phyloP scores from a whole-genome alignment of 164 flowering plant genomes.

The Macadamia tetraphylla region DNA sequence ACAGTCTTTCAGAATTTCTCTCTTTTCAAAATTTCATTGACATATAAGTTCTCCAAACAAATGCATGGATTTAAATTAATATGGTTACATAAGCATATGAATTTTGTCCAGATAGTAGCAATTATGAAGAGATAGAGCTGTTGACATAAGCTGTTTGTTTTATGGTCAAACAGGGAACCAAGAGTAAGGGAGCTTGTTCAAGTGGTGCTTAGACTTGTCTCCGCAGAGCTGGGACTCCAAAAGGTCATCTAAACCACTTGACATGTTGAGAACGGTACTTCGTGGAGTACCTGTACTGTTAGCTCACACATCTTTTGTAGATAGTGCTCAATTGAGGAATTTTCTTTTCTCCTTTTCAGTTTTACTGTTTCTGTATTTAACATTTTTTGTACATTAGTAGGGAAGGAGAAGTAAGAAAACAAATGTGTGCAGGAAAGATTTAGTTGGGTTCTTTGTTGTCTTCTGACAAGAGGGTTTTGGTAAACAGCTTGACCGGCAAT shows the following conservation, averaged over 20 bases:
- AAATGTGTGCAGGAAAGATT: too few relatives aligned
- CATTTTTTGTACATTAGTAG: neutral
- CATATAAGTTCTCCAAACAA: too few relatives aligned
- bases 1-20: too few relatives aligned
- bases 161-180: conserved; percentile 51
- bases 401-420: neutral
- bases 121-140: too few relatives aligned
- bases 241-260: conserved; percentile 25
- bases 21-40: too few relatives aligned
- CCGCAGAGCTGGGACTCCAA: conserved; percentile 52
- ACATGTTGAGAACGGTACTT: neutral
- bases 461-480: too few relatives aligned
- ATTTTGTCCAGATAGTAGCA: neutral
- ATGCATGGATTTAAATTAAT: too few relatives aligned
- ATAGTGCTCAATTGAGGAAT: neutral
- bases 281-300: neutral
- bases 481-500: too few relatives aligned
- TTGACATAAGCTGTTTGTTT: too few relatives aligned
- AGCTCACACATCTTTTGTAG: neutral
- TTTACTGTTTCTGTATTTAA: neutral
- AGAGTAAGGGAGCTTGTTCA: conserved; percentile 76
- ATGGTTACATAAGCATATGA: neutral
- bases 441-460: too few relatives aligned
- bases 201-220: conserved; percentile 56
- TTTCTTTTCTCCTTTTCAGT: neutral